A percentile compares a stretch with the other conserved stretches of the same genome.
Conservation (phyloP, 306 rosid species). For the Gynostemma pentaphyllum region DNA sequence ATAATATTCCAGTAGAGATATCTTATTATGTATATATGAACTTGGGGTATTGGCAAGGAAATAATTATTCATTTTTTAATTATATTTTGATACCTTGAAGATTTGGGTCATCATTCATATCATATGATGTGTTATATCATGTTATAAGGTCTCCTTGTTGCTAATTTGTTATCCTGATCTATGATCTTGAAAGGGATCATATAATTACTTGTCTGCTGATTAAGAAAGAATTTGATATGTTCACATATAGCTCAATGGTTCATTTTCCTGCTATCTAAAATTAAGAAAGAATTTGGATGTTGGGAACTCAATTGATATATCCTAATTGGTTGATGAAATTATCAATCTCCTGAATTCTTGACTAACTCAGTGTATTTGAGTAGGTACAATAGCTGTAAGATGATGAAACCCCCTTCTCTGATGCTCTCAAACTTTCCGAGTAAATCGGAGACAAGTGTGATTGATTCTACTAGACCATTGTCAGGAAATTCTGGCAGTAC, state of each 20-base stretch:
- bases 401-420: conserved; percentile 20
- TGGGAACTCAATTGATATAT: background rate
- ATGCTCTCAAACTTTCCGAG: conserved; percentile 10
- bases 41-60: background rate
- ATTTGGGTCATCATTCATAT: background rate
- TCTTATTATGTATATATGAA: too few relatives aligned
- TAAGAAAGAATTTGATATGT: too few relatives aligned
- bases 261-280: too few relatives aligned
- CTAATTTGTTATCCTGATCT: too few relatives aligned
- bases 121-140: too few relatives aligned
- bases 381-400: conserved; percentile 47
- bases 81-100: background rate
- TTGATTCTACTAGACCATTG: conserved; percentile 12
- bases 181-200: too few relatives aligned
- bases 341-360: background rate
- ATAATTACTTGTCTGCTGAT: too few relatives aligned
- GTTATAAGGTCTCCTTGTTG: too few relatives aligned
- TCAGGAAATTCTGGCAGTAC: conserved; percentile 18
- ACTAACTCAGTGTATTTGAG: conserved; percentile 11
- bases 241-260: too few relatives aligned
- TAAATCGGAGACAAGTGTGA: conserved; percentile 16
- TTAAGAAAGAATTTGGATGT: background rate
- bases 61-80: background rate
- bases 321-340: background rate
- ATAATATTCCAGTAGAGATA: background rate